Evolutionary conservation across 129 eudicot genomes (phyloP), one percentile per base, ranked within the genome.

Genomic region (Saposhnikovia divaricata): DNA sequence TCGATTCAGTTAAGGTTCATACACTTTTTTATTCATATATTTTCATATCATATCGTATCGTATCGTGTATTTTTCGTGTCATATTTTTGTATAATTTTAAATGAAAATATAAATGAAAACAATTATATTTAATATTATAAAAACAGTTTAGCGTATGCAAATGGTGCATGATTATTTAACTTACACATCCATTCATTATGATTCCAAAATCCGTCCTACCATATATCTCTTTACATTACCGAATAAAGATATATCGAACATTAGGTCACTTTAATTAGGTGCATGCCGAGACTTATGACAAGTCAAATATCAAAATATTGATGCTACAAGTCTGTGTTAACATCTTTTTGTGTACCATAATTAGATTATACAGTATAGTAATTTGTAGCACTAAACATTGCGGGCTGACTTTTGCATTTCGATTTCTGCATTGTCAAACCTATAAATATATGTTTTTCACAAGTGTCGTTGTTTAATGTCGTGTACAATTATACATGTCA

Each of bases 281-380:
- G 57, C 57, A 50, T 34, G 74, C 21, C 4, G 74, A 18, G 46
- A 71, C 65, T 6, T 21, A 21, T 21, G 13, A n/a, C 76, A 72
- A 72, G 76, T 43, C 76, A 72, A 72, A 18, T 39, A 72, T 23
- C n/a, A 72, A 72, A 72, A 72, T 72, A 72, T 40, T 10, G 0
- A 21, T 42, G n/a, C 14, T 6, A 18, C n/a, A 21, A 72, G 13
- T 15, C 42, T 38, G 4, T 66, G 42, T 5, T 11, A 12, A 10
- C 72, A 25, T 66, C 40, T 66, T 66, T 66, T 66, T 12, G 3
- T 10, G 19, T 28, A 55, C 28, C 37, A 25, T 9, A 25, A 13
- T 11, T 15, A 66, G 72, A 28, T 28, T n/a, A 45, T 50, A 34
- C 37, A 34, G 2, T 50, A 34, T 2, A 34, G 2, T 34, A 10